Percentiles rank a stretch among this genome's conserved stretches.
These are phyloP conservation scores for Colletotrichum trifolii DNA, from an alignment of 2,329 filamentous ascomycete genomes.

Conservation along the genomic window DNA sequence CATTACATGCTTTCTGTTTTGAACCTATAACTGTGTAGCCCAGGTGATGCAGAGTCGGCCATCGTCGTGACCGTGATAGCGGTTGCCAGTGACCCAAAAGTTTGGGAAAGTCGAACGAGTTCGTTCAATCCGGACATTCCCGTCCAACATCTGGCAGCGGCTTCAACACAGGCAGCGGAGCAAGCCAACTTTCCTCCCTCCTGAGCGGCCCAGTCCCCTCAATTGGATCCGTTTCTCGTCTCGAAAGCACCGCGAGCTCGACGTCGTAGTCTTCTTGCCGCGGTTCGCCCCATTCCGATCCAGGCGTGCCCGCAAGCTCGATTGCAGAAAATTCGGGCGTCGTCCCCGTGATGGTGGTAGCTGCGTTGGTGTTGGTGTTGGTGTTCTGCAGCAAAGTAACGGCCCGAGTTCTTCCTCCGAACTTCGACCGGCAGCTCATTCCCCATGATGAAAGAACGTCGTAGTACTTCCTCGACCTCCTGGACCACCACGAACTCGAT, in stretches of 20 bases:
- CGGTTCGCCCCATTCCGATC: slow-evolving; percentile 18
- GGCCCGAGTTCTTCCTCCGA: not conserved
- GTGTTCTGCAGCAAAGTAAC: not conserved
- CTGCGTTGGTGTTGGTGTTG: not conserved
- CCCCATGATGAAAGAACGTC: slow-evolving; percentile 13
- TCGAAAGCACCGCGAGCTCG: slow-evolving; percentile 16
- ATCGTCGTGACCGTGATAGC: too few relatives aligned
- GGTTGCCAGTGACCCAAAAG: too few relatives aligned
- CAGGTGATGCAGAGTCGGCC: too few relatives aligned
- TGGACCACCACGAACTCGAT: slow-evolving; percentile 9
- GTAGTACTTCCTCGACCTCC: not conserved
- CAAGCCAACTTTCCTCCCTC: not conserved
- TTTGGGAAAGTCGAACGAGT: too few relatives aligned
- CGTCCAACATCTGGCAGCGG: slow-evolving; percentile 18
- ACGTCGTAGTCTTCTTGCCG: slow-evolving; percentile 21
- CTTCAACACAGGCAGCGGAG: slow-evolving; percentile 1
- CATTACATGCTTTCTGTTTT: too few relatives aligned
- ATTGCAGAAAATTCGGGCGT: not conserved
- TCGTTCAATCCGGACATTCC: slow-evolving; percentile 4
- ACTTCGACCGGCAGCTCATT: not conserved
- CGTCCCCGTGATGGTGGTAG: not conserved
- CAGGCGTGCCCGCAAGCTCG: slow-evolving; percentile 1
- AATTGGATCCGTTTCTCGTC: not conserved
- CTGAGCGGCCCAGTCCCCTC: slow-evolving; percentile 1
- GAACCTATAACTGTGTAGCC: too few relatives aligned